These are phyloP conservation scores for Bipolaris bicolor DNA, from an alignment of 2,329 filamentous ascomycete genomes.

Conservation along the genomic window DNA sequence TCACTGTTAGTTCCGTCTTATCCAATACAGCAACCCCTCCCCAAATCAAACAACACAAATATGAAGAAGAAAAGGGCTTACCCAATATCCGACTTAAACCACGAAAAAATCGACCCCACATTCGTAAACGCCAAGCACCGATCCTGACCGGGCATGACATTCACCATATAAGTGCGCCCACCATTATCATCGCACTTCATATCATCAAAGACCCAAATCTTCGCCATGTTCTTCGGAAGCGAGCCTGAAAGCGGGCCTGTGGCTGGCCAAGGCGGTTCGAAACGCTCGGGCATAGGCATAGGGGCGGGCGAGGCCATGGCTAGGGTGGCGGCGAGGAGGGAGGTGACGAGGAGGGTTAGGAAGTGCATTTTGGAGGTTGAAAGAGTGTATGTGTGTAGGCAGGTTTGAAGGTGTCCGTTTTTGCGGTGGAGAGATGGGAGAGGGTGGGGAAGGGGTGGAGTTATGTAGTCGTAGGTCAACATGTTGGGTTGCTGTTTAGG, in stretches of 20 bases:
- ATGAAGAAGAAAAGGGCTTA: neutral
- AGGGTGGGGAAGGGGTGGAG: neutral
- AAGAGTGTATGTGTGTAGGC: neutral
- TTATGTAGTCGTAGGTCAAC: neutral
- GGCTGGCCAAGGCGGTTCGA: neutral
- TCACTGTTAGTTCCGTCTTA: too few relatives aligned
- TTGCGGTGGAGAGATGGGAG: neutral
- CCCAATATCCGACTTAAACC: conserved; percentile 8
- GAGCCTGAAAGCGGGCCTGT: neutral
- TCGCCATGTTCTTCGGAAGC: conserved; percentile 7
- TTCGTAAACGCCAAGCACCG: conserved; percentile 1
- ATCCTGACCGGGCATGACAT: conserved; percentile 2
- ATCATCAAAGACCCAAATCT: conserved; percentile 4
- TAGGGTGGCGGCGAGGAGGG: neutral
- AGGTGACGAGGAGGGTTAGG: neutral
- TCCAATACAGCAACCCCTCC: too few relatives aligned
- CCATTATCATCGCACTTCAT: neutral
- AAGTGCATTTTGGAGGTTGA: conserved; percentile 1
- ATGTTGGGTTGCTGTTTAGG: too few relatives aligned
- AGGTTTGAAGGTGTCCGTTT: neutral
- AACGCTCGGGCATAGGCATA: neutral
- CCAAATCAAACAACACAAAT: too few relatives aligned
- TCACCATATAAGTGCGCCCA: conserved; percentile 1
- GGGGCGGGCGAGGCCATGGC: neutral
- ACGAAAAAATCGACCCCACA: conserved; percentile 1